Conservation (phyloP, 805 yeast species). For the Metschnikowia matae region DNA sequence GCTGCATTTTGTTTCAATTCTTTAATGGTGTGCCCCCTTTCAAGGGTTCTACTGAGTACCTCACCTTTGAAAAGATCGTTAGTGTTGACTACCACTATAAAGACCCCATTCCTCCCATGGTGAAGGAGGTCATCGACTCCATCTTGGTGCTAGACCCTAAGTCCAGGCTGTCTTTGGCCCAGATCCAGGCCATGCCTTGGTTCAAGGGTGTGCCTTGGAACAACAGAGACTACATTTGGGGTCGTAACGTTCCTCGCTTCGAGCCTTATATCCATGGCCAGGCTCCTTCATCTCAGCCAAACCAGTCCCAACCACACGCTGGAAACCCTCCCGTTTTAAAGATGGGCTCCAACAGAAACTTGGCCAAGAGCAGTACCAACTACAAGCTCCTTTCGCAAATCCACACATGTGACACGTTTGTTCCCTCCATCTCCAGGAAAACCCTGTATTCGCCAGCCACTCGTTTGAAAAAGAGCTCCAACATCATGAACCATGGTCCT, state of each 20-base stretch:
- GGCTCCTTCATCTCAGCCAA: neutral
- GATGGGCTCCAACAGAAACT: conserved; percentile 34
- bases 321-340: conserved; percentile 24
- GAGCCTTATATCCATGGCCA: conserved; percentile 19
- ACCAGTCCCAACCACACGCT: conserved; percentile 2
- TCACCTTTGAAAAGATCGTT: conserved; percentile 86
- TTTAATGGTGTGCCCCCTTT: conserved; percentile 85
- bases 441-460: conserved; percentile 33
- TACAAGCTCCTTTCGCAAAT: conserved; percentile 40
- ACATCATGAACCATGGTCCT: neutral
- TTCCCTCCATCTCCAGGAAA: conserved; percentile 30
- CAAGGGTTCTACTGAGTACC: conserved; percentile 78
- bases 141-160: conserved; percentile 32
- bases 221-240: conserved; percentile 38
- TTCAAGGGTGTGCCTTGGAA: conserved; percentile 39
- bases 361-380: conserved; percentile 34
- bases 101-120: conserved; percentile 28
- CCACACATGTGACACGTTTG: conserved; percentile 30
- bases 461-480: conserved; percentile 22
- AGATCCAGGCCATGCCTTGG: conserved; percentile 34
- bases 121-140: conserved; percentile 28
- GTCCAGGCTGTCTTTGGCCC: conserved; percentile 29
- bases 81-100: conserved; percentile 59
- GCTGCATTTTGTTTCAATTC: conserved; percentile 82
- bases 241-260: conserved; percentile 25